A percentile compares a stretch with the other conserved stretches of the same genome.
Evolutionary conservation across 768 basidiomycete genomes (phyloP).

Genomic region (Naganishia kalamii): DNA sequence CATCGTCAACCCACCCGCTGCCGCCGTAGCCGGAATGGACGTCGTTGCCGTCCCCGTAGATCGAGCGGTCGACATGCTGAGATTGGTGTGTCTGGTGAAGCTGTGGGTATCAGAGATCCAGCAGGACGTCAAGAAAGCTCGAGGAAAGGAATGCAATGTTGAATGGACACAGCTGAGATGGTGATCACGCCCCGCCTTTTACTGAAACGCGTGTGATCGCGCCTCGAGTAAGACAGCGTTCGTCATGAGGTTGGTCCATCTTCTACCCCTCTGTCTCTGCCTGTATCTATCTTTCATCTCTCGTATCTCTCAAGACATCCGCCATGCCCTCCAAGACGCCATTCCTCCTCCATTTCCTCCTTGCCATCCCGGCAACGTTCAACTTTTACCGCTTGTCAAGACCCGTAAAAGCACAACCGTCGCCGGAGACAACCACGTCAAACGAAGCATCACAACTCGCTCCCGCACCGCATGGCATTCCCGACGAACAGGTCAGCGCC

Average conservation of each 20-base stretch:
- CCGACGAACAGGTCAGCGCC: neutral
- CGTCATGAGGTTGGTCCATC: neutral
- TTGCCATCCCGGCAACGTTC: conserved; percentile 15
- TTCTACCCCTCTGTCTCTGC: too few relatives aligned
- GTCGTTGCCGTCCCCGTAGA: conserved; percentile 11
- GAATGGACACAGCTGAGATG: too few relatives aligned
- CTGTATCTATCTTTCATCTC: neutral
- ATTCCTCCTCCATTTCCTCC: conserved; percentile 16
- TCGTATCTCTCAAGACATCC: neutral
- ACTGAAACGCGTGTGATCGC: neutral
- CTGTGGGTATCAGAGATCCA: too few relatives aligned
- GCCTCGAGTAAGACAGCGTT: neutral
- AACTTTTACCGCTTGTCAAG: conserved; percentile 19
- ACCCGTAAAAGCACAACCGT: neutral
- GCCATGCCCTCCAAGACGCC: conserved; percentile 7
- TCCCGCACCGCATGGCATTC: neutral
- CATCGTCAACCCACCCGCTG: conserved; percentile 43
- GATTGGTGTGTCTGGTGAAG: too few relatives aligned
- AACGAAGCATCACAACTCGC: neutral
- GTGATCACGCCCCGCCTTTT: neutral
- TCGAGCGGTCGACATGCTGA: conserved; percentile 5
- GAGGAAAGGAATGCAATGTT: too few relatives aligned
- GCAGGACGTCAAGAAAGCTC: too few relatives aligned
- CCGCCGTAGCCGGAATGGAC: conserved; percentile 44
- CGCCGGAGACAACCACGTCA: neutral